Evolutionary conservation across 2,329 filamentous ascomycete species (phyloP).

Genomic region (Raffaelea ambrosiae): DNA sequence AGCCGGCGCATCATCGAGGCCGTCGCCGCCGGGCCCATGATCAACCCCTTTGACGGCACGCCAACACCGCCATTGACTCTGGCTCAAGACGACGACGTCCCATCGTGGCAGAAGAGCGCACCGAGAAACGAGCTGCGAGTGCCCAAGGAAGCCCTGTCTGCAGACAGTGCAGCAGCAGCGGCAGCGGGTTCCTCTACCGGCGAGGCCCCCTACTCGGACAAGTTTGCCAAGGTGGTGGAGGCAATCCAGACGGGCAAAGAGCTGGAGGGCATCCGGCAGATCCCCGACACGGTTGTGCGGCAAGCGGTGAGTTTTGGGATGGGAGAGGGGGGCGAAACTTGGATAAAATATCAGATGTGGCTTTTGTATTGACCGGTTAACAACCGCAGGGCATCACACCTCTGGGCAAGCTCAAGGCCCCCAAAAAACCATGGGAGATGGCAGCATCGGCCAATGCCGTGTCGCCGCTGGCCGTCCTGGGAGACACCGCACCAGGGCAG

Average conservation of each 20-base stretch:
- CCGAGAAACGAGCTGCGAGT: slow-evolving; percentile 38
- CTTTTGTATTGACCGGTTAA: neutral
- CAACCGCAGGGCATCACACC: slow-evolving; percentile 34
- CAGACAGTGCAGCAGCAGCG: slow-evolving; percentile 6
- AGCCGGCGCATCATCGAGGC: slow-evolving; percentile 10
- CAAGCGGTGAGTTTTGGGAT: slow-evolving; percentile 57
- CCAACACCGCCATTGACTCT: slow-evolving; percentile 5
- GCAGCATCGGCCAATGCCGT: slow-evolving; percentile 19
- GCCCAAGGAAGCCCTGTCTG: slow-evolving; percentile 23
- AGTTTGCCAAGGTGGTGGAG: slow-evolving; percentile 78
- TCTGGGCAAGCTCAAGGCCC: slow-evolving; percentile 36
- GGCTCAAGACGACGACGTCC: slow-evolving; percentile 4
- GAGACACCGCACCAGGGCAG: neutral
- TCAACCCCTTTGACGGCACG: slow-evolving; percentile 11
- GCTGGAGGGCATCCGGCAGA: slow-evolving; percentile 79
- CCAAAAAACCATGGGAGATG: slow-evolving; percentile 72
- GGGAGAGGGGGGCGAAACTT: too few species aligned
- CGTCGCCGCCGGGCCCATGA: slow-evolving; percentile 4
- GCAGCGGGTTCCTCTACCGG: slow-evolving; percentile 13
- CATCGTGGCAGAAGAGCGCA: slow-evolving; percentile 39
- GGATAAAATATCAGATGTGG: neutral
- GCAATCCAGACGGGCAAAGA: slow-evolving; percentile 75
- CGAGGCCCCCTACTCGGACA: slow-evolving; percentile 66
- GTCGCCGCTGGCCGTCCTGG: neutral
- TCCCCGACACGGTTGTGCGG: slow-evolving; percentile 69